Percentiles rank a stretch among this genome's conserved stretches.
Evolutionary conservation across 2,329 filamentous ascomycete species (phyloP).

Genomic region (Venturia asperata): DNA sequence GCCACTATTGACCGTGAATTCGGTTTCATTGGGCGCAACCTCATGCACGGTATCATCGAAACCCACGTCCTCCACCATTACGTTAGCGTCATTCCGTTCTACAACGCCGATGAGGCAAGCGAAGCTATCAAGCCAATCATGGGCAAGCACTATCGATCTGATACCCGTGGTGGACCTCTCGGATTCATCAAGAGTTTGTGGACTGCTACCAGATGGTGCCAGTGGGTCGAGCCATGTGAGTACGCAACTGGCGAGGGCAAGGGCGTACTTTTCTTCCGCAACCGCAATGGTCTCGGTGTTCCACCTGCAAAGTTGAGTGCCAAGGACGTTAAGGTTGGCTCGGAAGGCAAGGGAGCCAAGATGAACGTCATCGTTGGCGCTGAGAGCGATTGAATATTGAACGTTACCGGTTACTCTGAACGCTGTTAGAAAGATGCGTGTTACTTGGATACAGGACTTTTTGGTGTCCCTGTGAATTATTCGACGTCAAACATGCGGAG

Average conservation of each 20-base stretch:
- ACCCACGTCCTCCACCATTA: constrained; percentile 98
- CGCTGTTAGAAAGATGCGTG: not conserved
- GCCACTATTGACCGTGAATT: constrained; percentile 97
- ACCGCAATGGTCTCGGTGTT: constrained; percentile 78
- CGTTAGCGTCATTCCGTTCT: constrained; percentile 91
- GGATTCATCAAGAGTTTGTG: constrained; percentile 84
- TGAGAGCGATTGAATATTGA: constrained; percentile 10
- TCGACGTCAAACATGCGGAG: not conserved
- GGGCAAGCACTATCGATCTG: constrained; percentile 88
- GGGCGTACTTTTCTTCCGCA: constrained; percentile 89
- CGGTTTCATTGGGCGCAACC: constrained; percentile 83
- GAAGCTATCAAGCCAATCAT: constrained; percentile 93
- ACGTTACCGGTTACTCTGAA: not conserved
- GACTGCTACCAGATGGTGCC: constrained; percentile 76
- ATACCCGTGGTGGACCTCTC: constrained; percentile 65
- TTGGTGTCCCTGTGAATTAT: not conserved
- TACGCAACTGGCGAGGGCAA: constrained; percentile 73
- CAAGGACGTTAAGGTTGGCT: not conserved
- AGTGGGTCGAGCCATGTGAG: constrained; percentile 92
- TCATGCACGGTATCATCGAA: constrained; percentile 94
- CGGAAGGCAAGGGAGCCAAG: constrained; percentile 9
- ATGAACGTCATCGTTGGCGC: constrained; percentile 9
- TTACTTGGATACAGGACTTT: not conserved
- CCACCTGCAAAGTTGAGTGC: constrained; percentile 41
- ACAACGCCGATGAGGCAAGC: constrained; percentile 87